These are phyloP conservation scores for Pseudogymnoascus sp. DNA, from an alignment of 2,329 filamentous ascomycete species.

Conservation along the genomic window DNA sequence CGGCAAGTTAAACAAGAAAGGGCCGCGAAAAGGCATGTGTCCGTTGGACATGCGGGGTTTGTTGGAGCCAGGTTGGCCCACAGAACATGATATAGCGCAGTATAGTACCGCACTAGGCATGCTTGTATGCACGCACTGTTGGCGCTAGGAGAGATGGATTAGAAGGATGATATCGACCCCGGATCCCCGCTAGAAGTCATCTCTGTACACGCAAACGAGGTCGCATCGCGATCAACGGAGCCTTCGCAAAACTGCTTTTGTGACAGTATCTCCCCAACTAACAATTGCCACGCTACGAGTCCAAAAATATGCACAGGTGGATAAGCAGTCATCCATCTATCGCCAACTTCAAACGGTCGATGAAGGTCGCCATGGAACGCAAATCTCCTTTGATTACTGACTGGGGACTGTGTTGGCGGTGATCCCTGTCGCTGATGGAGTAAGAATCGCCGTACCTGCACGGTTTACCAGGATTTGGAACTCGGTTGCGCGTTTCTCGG, in stretches of 20 bases:
- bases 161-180: not conserved
- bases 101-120: not conserved
- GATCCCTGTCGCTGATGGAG: not conserved
- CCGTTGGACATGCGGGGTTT: not conserved
- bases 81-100: not conserved
- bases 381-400: not conserved
- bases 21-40: not conserved
- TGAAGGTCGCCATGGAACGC: not conserved
- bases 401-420: not conserved
- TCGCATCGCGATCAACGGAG: not conserved
- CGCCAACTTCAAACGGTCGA: not conserved
- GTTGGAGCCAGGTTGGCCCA: not conserved
- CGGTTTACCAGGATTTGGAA: not conserved
- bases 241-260: not conserved
- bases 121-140: not conserved
- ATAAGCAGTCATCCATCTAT: not conserved
- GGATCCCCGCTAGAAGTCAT: not conserved
- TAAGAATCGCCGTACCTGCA: not conserved
- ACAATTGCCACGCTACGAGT: not conserved
- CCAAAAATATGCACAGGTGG: no score
- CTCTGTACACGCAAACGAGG: not conserved
- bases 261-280: not conserved
- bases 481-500: not conserved
- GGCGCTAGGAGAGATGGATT: not conserved
- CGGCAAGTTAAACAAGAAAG: not conserved